Evolutionary conservation across 129 eudicot species (phyloP).

Genomic region (Saussurea involucrata): DNA sequence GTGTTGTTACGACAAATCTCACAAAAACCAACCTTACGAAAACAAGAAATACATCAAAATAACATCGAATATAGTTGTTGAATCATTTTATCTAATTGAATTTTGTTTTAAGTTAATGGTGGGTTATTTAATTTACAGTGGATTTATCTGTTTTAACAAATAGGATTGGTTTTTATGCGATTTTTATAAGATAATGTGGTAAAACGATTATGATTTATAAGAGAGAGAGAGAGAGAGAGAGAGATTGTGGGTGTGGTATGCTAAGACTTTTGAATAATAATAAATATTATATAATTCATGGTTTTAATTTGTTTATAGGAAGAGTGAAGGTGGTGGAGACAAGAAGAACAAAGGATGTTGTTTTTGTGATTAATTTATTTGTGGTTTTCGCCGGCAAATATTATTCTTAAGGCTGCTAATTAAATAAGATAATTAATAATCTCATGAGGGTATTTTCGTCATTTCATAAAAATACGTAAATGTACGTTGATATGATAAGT

Average conservation of each 20-base stretch:
- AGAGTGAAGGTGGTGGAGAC: conserved; percentile 29
- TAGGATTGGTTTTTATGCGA: not conserved
- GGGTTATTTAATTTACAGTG: not conserved
- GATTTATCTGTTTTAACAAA: not conserved
- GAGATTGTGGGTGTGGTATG: conserved; percentile 10
- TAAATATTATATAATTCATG: not conserved
- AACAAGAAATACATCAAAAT: not conserved
- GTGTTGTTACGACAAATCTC: no score
- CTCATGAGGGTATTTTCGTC: not conserved
- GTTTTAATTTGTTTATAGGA: conserved; percentile 3
- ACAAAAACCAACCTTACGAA: no score
- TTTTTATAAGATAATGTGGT: not conserved
- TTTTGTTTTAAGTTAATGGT: not conserved
- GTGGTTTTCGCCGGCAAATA: conserved; percentile 14
- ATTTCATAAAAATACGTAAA: not conserved
- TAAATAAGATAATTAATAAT: conserved; percentile 7
- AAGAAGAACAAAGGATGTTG: conserved; percentile 36
- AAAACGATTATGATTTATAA: not conserved
- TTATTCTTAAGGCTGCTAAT: conserved; percentile 19
- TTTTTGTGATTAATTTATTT: conserved; percentile 24
- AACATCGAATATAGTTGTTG: not conserved
- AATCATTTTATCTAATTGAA: not conserved
- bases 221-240: not conserved
- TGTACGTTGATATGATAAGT: not conserved
- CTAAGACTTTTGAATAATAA: not conserved